Evolutionary conservation across 164 flowering plant species (phyloP), one percentile per base, ranked within the genome.

Genomic region (Vitis amurensis): DNA sequence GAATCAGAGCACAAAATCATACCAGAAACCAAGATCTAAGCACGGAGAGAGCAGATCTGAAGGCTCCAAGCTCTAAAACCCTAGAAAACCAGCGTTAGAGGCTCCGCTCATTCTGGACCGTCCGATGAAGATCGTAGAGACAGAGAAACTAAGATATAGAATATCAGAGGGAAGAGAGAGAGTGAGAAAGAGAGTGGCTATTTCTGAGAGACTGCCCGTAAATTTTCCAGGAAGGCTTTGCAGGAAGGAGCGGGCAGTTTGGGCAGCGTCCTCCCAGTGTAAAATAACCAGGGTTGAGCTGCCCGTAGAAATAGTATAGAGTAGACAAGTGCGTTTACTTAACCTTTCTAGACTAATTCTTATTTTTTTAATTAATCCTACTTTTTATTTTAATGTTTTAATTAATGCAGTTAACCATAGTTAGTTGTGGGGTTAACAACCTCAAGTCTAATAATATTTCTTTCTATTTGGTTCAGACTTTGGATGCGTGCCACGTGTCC

Each of bases 171-270:
- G 49, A 49, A 55, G 59, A 19, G 62, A 9, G 72, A 31, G 12
- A 47, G 27, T 23, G 27, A 23, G 27, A 23, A 23, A 14, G 16
- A 7, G 61, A 37, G 64, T 61, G 27, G 53, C 58, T 44, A 55
- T 50, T 49, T 53, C 78, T 61, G 80, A 72, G 61, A 68, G 76
- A 60, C 81, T 76, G 84, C 83, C 80, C 86, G 83, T 74, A 73
- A 73, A 49, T 60, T 69, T 70, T 68, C 51, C 69, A 79, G 72
- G 55, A 69, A 69, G 71, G 72, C n/a, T 58, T 67, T 62, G 64
- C 62, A 61, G 59, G 17, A 53, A 44, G 0, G 15, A 31, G 12
- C 73, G 84, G 84, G 84, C 81, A 81, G 79, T 8, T 10, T 51
- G 81, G 84, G 81, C 79, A 80, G 68, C 55, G 14, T 70, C 60